A percentile compares a stretch with the other conserved stretches of the same genome.
Evolutionary conservation across 1,139 yeast species (phyloP).

Genomic region (Yamadazyma siamensis): DNA sequence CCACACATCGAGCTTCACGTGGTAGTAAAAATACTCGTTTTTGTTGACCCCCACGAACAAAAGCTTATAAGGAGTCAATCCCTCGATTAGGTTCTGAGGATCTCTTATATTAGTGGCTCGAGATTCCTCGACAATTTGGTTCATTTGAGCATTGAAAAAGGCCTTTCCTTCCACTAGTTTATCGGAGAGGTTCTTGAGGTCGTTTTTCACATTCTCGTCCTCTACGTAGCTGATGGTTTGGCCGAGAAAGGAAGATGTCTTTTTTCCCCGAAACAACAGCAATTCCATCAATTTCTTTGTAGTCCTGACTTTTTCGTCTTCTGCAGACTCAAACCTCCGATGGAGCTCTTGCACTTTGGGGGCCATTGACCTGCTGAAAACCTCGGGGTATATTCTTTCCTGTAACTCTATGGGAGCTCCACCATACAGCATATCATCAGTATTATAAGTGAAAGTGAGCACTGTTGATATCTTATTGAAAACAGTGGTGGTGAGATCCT

Average conservation of each 20-base stretch:
- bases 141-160: slow-evolving; percentile 20
- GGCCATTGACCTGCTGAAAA: slow-evolving; percentile 6
- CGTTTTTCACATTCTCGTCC: slow-evolving; percentile 15
- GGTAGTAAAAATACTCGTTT: slow-evolving; percentile 23
- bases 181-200: slow-evolving; percentile 16
- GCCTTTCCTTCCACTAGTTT: slow-evolving; percentile 17
- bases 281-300: slow-evolving; percentile 23
- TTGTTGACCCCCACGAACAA: slow-evolving; percentile 30
- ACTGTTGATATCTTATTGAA: slow-evolving; percentile 28
- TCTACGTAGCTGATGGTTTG: slow-evolving; percentile 9
- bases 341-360: slow-evolving; percentile 6
- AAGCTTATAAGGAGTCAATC: slow-evolving; percentile 18
- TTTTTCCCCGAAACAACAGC: slow-evolving; percentile 14
- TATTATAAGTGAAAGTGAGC: slow-evolving; percentile 30
- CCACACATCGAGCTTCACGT: slow-evolving; percentile 16
- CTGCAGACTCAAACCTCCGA: slow-evolving; percentile 5
- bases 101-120: slow-evolving; percentile 10
- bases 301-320: slow-evolving; percentile 15
- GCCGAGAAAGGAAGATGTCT: slow-evolving; percentile 10
- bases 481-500: slow-evolving; percentile 26
- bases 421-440: slow-evolving; percentile 20
- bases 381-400: slow-evolving; percentile 12
- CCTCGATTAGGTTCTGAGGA: slow-evolving; percentile 13
- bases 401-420: slow-evolving; percentile 7
- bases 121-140: slow-evolving; percentile 9